Base-by-base conservation (phyloP, 257 asterid genomes). In the Misopates orontium region DNA sequence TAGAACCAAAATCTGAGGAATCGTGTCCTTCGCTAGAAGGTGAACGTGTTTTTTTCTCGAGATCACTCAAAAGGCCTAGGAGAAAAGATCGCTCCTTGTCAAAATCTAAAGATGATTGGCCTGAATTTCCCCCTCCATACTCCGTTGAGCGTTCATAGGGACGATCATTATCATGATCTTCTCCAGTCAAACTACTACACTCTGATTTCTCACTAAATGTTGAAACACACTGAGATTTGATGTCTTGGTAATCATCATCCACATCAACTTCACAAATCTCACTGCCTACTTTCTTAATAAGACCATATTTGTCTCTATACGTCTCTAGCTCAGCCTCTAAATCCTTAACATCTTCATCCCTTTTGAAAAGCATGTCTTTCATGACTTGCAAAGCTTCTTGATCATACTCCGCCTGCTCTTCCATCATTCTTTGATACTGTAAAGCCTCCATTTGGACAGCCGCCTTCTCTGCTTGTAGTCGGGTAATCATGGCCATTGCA, bases 361-460 rank as follows among this genome's bases (percentile, higher is more conserved):
- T 77, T 70, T 85, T 87, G 40, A 79, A 63, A 45, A 89, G 73
- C 70, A 78, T 25, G 7, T 87, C 92, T 62, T 77, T 85, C 96
- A 89, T 67, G 19, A 75, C 73, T 66, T 89, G 96, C 67, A 91
- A 18, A 16, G 91, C 96, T 63, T 91, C 96, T 64, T 87, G 87
- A 36, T 91, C 85, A n/a, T 52, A 94, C 24, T 90, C 99, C 4
- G 89, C 93, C 22, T 94, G 96, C 51, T 94, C 99, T 44, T 94
- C 99, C 97, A 94, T 94, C 99, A 94, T 83, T 69, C 99, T 82
- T 73, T 94, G 97, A 66, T 94, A 94, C 80, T 94, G 97, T 36
- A 88, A 73, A 8, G 97, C 97, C 84, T 94, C 99, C 99, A 94
- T 94, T 75, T 94, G 97, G 24, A 94, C 94, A 3, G 97, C 88